These are phyloP conservation scores for Globisporangium spinosum DNA, from an alignment of 352 stramenopile genomes.

Conservation along the genomic window DNA sequence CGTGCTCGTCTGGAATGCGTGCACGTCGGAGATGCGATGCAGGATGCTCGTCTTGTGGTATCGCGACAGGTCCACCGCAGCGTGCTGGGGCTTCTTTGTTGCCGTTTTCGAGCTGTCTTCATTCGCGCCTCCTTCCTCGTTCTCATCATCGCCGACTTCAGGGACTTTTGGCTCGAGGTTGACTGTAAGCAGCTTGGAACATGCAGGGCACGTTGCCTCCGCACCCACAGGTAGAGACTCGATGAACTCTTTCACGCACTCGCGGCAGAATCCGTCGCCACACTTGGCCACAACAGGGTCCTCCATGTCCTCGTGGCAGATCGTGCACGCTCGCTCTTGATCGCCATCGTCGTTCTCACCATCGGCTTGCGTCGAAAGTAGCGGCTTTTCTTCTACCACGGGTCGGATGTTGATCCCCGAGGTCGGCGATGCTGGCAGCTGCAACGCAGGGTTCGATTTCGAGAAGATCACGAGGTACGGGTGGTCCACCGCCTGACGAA, in stretches of 20 bases:
- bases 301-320: slow-evolving; percentile 93
- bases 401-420: slow-evolving; percentile 23
- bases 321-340: slow-evolving; percentile 60
- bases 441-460: slow-evolving; percentile 80
- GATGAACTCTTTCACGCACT: slow-evolving; percentile 80
- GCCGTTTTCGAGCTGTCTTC: slow-evolving; percentile 9
- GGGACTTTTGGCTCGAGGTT: slow-evolving; percentile 47
- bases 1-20: slow-evolving; percentile 87
- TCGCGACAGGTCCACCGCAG: slow-evolving; percentile 43
- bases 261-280: slow-evolving; percentile 89
- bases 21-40: slow-evolving; percentile 53
- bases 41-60: slow-evolving; percentile 77
- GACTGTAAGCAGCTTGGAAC: slow-evolving; percentile 82
- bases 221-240: slow-evolving; percentile 61
- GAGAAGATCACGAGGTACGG: slow-evolving; percentile 96
- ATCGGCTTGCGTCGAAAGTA: slow-evolving; percentile 28
- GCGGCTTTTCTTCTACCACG: slow-evolving; percentile 62
- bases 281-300: slow-evolving; percentile 89
- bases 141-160: slow-evolving; percentile 17
- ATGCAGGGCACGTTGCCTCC: slow-evolving; percentile 68
- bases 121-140: slow-evolving; percentile 13
- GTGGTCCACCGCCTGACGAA: slow-evolving; percentile 98
- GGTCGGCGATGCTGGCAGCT: slow-evolving; percentile 38
- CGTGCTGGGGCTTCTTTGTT: slow-evolving; percentile 19
- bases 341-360: slow-evolving; percentile 19